Evolutionary conservation across 2,329 filamentous ascomycete genomes (phyloP).

Genomic region (Alternaria arborescens): DNA sequence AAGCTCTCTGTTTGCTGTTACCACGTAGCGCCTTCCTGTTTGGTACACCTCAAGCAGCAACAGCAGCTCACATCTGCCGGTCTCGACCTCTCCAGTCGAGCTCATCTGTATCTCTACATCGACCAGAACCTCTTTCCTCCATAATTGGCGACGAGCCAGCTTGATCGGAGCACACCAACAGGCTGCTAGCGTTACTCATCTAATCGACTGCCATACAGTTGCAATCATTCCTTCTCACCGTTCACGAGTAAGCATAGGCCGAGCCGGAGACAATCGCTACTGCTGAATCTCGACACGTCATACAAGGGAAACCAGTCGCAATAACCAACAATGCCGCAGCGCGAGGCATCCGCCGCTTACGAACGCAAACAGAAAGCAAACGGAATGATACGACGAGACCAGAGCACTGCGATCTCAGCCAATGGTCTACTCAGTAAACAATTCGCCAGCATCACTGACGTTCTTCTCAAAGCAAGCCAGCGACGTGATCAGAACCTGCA

Average conservation of each 20-base stretch:
- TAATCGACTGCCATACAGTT: background rate
- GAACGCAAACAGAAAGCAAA: background rate
- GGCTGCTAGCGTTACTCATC: background rate
- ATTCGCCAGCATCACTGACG: slow-evolving; percentile 28
- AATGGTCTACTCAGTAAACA: slow-evolving; percentile 23
- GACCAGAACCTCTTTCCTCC: background rate
- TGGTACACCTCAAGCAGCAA: slow-evolving; percentile 1
- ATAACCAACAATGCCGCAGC: slow-evolving; percentile 2
- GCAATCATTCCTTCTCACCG: background rate
- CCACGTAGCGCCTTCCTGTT: slow-evolving; percentile 7
- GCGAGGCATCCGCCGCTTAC: background rate
- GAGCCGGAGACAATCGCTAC: background rate
- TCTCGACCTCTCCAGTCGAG: background rate
- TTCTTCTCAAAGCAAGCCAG: slow-evolving; percentile 22
- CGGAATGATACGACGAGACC: slow-evolving; percentile 3
- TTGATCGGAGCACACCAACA: background rate
- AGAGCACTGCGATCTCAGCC: background rate
- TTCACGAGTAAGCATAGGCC: background rate
- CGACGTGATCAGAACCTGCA: slow-evolving; percentile 21
- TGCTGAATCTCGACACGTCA: background rate
- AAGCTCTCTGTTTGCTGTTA: background rate
- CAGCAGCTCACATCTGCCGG: background rate
- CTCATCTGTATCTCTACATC: background rate
- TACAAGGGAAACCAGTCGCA: background rate
- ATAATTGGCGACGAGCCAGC: background rate